Evolutionary conservation across 106 monocot genomes (phyloP).

Genomic region (Agapanthus africanus): DNA sequence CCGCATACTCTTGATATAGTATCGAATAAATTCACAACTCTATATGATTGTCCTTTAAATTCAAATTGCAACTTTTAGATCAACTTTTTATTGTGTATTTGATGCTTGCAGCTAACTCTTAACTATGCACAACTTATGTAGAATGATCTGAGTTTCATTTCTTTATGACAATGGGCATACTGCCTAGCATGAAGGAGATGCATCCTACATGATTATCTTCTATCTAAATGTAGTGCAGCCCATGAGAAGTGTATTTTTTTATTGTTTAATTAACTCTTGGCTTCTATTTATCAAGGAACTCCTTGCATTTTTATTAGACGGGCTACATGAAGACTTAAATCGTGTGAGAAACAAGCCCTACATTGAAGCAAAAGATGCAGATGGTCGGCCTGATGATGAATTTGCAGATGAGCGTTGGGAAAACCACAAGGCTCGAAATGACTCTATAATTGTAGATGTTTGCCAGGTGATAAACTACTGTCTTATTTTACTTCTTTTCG

Average conservation of each 20-base stretch:
- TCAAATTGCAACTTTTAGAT: not conserved
- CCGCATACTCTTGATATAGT: not conserved
- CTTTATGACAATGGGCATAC: not conserved
- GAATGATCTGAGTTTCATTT: not conserved
- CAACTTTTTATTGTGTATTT: no score
- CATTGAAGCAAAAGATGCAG: conserved; percentile 66
- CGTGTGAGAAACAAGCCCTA: conserved; percentile 73
- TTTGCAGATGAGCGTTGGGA: conserved; percentile 67
- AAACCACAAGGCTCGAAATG: conserved; percentile 74
- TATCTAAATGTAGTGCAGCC: not conserved
- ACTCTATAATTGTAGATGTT: conserved; percentile 64
- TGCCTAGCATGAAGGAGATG: not conserved
- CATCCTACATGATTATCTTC: not conserved
- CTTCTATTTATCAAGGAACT: conserved; percentile 33
- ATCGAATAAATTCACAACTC: no score
- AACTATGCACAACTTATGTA: not conserved
- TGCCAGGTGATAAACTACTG: no score
- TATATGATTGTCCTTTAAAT: not conserved
- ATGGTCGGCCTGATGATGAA: conserved; percentile 61
- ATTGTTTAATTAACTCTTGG: not conserved
- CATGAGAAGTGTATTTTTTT: not conserved
- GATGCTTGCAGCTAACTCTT: not conserved
- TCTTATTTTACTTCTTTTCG: no score
- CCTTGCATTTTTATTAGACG: conserved; percentile 76
- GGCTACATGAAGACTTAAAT: conserved; percentile 77